Evolutionary conservation across 495 filamentous ascomycete genomes (phyloP).

Genomic region (Trichoderma parareesei): DNA sequence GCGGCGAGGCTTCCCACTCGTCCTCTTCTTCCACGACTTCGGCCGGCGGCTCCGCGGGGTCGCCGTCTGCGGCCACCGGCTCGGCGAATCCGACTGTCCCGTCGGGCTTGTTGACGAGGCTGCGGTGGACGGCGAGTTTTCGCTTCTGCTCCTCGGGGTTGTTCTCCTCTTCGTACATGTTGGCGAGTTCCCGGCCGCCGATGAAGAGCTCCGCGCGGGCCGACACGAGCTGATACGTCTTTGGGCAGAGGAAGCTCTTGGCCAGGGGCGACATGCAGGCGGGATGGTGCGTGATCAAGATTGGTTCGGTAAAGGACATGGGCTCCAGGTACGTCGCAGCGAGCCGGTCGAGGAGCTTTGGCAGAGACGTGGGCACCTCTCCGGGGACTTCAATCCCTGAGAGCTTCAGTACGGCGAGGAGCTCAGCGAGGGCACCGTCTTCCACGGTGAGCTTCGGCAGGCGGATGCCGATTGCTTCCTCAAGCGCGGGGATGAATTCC

Average conservation of each 20-base stretch:
- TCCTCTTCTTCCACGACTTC: constrained; percentile 9
- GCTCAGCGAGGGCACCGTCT: constrained; percentile 42
- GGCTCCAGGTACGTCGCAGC: constrained; percentile 64
- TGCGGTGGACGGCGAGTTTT: constrained; percentile 57
- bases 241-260: constrained; percentile 65
- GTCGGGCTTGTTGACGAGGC: constrained; percentile 28
- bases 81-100: constrained; percentile 12
- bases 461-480: constrained; percentile 50
- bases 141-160: constrained; percentile 76
- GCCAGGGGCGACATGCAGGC: constrained; percentile 86
- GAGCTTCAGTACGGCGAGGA: constrained; percentile 47
- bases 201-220: constrained; percentile 88
- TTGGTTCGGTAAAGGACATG: constrained; percentile 56
- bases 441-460: constrained; percentile 59
- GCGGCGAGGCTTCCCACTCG: constrained; percentile 27
- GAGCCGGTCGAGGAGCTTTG: constrained; percentile 81
- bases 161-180: constrained; percentile 98
- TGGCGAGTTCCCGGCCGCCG: constrained; percentile 69
- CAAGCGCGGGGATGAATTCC: constrained; percentile 75
- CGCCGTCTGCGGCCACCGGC: constrained; percentile 7
- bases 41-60: neutral
- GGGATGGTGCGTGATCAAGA: constrained; percentile 87
- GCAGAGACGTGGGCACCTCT: constrained; percentile 53
- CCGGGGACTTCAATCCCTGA: constrained; percentile 40
- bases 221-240: constrained; percentile 55